These are phyloP conservation scores for Cantharellus cinnabarinus DNA, from an alignment of 768 basidiomycete species.

Conservation along the genomic window DNA sequence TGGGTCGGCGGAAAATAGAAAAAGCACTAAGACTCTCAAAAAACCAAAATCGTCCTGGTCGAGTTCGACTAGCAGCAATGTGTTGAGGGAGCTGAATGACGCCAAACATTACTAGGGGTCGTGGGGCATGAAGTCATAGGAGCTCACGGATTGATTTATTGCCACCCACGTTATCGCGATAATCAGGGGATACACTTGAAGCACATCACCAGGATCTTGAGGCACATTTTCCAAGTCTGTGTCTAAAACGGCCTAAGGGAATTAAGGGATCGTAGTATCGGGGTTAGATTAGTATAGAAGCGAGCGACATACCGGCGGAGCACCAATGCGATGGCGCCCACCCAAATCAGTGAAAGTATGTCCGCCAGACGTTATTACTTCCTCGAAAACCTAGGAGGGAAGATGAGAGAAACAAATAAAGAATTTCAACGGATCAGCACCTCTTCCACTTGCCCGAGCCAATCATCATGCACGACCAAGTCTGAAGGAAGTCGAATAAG, in stretches of 20 bases:
- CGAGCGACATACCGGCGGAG: conserved; percentile 18
- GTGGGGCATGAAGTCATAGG: neutral
- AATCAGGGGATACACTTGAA: conserved; percentile 53
- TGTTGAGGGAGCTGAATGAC: conserved; percentile 33
- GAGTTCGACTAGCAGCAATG: conserved; percentile 33
- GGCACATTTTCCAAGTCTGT: neutral
- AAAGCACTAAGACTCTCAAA: conserved; percentile 40
- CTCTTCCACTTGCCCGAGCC: conserved; percentile 84
- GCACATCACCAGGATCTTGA: conserved; percentile 25
- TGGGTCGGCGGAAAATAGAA: conserved; percentile 36
- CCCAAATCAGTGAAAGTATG: conserved; percentile 59
- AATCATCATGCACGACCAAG: conserved; percentile 63
- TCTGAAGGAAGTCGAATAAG: conserved; percentile 26
- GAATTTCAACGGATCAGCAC: conserved; percentile 18
- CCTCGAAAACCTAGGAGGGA: conserved; percentile 51
- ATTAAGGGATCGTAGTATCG: neutral
- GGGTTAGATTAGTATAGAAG: neutral
- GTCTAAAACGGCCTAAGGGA: neutral
- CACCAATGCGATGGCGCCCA: conserved; percentile 53
- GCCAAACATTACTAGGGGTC: no score
- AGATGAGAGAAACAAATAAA: neutral
- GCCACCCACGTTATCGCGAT: conserved; percentile 76
- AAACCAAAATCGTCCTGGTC: conserved; percentile 61
- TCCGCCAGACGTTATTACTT: conserved; percentile 46
- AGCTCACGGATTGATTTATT: conserved; percentile 58